phyloP scores from a whole-genome alignment of 2,329 filamentous ascomycete species.

The Hypoxylon sp. region DNA sequence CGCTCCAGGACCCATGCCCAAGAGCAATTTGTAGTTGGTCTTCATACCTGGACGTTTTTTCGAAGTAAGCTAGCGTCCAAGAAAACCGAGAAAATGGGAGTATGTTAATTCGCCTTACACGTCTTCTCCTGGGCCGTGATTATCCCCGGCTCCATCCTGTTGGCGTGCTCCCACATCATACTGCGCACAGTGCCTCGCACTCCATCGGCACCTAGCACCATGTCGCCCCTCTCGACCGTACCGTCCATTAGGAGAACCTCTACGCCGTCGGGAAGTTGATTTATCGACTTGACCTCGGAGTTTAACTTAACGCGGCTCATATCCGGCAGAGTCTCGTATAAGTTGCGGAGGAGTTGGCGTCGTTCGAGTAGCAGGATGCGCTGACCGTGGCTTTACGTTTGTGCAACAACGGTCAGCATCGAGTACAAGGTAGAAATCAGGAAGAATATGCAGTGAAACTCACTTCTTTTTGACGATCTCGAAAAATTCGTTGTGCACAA shows the following conservation, averaged over 20 bases:
- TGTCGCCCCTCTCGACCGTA: conserved; percentile 28
- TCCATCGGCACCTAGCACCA: conserved; percentile 44
- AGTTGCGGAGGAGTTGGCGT: conserved; percentile 41
- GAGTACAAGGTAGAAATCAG: background rate
- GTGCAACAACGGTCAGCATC: background rate
- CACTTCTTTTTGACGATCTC: conserved; percentile 12
- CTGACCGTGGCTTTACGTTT: conserved; percentile 33
- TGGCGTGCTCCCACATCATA: conserved; percentile 20
- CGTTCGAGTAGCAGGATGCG: conserved; percentile 42
- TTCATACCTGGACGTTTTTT: conserved; percentile 14
- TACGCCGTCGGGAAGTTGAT: conserved; percentile 2
- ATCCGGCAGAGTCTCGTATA: conserved; percentile 42
- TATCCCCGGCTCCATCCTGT: conserved; percentile 31
- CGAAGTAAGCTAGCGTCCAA: background rate
- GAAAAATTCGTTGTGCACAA: conserved; percentile 5
- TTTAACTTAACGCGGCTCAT: conserved; percentile 43
- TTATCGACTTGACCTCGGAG: conserved; percentile 8
- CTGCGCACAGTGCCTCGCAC: conserved; percentile 33
- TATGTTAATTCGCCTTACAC: background rate
- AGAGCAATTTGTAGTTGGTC: conserved; percentile 52
- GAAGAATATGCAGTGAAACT: background rate
- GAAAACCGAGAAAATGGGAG: background rate
- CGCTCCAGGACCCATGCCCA: conserved; percentile 49
- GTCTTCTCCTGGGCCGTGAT: conserved; percentile 42
- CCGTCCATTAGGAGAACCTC: background rate